Base-by-base conservation (phyloP, 805 yeast species). In the Candida caryicola region DNA sequence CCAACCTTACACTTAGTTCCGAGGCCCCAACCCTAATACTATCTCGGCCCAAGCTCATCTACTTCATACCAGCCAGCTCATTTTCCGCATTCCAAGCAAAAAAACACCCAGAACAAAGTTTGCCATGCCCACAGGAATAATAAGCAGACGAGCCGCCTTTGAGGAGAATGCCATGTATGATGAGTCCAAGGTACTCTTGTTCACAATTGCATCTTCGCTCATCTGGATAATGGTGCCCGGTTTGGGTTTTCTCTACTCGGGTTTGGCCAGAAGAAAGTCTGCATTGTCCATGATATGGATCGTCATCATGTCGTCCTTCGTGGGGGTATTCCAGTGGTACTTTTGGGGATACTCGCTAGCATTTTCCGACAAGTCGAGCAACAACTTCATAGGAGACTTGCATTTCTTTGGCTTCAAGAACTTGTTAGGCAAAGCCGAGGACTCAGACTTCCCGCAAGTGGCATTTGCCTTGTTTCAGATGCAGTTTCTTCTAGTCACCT, bases 271-370 rank as follows among this genome's bases (percentile, higher is more conserved):
- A 55, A 69, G 96, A 54, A 89, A 89, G 60, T 80, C 88, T n/a
- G 96, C 96, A 0, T 68, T 89, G 32, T 82, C 91, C 13, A 76
- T 87, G 76, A 80, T 89, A 21, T 87, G 95, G 85, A 78, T 82
- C 6, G 79, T 78, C n/a, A 58, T 87, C 29, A 76, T 82, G 74
- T 76, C 88, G 4, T 79, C 85, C 4, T 73, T 83, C 46, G 79
- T 88, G 5, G 88, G 85, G 1, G 73, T 79, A 37, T 78, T 89
- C 55, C 96, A 89, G 58, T 91, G 98, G 98, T 91, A 89, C 62
- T 88, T 91, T 58, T 93, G 98, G 96, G 97, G 96, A n/a, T 90
- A 87, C 59, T 87, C 96, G 0, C 64, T 91, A 30, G 95, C 98
- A 3, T 89, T 93, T 54, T 79, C 91, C 0, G 52, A 73, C n/a